Evolutionary conservation across 306 rosid genomes (phyloP), one percentile per base, ranked within the genome.

Genomic region (Trifolium fragiferum): DNA sequence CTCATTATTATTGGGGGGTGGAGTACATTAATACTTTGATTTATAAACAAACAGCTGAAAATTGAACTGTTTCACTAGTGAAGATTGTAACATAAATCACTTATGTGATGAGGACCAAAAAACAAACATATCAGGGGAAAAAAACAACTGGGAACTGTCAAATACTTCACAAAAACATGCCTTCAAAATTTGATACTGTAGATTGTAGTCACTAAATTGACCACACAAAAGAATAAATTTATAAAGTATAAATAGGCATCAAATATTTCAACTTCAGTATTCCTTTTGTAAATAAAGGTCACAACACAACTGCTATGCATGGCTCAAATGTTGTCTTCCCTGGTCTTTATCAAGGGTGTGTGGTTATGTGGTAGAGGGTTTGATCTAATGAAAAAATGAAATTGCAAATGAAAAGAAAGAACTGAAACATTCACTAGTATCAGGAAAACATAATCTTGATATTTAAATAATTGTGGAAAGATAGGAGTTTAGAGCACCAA

Each of bases 251-350:
- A 25, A 37, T 23, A 27, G 38, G 18, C 62, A 4, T 30, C 83
- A 65, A 85, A 88, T 37, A 81, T 82, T 81, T 82, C 91, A 84
- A 90, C 88, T 66, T 84, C 77, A 73, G 80, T 85, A 76, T 84
- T 88, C 66, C 80, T 81, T 55, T 70, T 82, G 18, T 74, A 81
- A 74, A 83, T 25, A 46, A 82, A 33, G 65, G 83, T 87, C 91
- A 81, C 73, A 84, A 68, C 86, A 50, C 82, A 87, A 75, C 15
- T 1, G 40, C 40, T 21, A 23, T 19, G 51, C 38, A 43, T 46
- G 50, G 11, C 54, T 58, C 70, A 68, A 47, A 57, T 25, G 65
- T 30, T 51, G 49, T 50, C 6, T 44, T 27, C 38, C 63, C 32
- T 18, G 60, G 50, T 44, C 47, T 37, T 41, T 12, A 67, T 43